Conservation (phyloP, 768 basidiomycete genomes). For the Calocera viscosa region DNA sequence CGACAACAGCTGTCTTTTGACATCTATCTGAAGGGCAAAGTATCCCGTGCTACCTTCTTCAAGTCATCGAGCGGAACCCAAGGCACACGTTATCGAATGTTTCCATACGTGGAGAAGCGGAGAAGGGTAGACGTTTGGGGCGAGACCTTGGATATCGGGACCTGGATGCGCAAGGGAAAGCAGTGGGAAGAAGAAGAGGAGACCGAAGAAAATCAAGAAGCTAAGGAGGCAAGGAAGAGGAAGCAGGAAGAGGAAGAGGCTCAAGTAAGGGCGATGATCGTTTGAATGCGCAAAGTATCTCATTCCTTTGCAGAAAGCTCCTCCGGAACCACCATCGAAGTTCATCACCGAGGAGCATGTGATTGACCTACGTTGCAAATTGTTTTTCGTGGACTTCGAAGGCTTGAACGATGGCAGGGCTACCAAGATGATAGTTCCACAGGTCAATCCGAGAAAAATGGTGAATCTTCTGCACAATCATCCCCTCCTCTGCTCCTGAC, state of each 20-base stretch:
- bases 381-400: conserved; percentile 92
- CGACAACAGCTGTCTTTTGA: conserved; percentile 76
- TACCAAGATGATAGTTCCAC: conserved; percentile 89
- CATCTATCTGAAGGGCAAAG: conserved; percentile 95
- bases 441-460: conserved; percentile 93
- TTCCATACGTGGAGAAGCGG: conserved; percentile 89
- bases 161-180: conserved; percentile 89
- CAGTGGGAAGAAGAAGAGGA: conserved; percentile 83
- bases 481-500: neutral
- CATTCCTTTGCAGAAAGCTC: conserved; percentile 40
- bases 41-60: conserved; percentile 76
- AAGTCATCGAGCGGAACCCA: conserved; percentile 46
- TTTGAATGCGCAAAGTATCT: neutral
- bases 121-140: conserved; percentile 90
- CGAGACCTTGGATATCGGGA: conserved; percentile 85
- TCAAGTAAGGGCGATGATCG: conserved; percentile 38
- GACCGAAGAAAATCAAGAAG: conserved; percentile 44
- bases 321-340: conserved; percentile 82
- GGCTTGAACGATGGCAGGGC: conserved; percentile 94
- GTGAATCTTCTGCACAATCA: conserved; percentile 32
- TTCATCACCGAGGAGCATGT: conserved; percentile 64
- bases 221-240: conserved; percentile 54
- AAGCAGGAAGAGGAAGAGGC: conserved; percentile 67
- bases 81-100: conserved; percentile 71
- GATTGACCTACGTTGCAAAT: conserved; percentile 69